A percentile compares a stretch with the other conserved stretches of the same genome.
These are phyloP conservation scores for Quercus lobata DNA, from an alignment of 331 rosid genomes.

Conservation along the genomic window DNA sequence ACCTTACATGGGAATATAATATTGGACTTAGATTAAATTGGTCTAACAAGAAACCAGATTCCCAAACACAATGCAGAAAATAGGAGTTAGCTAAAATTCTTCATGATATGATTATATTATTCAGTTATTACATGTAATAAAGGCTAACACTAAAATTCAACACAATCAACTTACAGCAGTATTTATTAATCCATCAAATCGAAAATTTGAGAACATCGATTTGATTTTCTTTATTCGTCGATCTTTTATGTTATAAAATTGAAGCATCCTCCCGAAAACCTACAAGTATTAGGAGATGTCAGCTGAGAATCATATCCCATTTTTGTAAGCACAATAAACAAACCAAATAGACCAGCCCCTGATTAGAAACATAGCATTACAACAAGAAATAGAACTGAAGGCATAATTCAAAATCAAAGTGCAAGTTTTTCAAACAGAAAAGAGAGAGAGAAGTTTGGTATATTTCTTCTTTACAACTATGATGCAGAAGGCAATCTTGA, in stretches of 20 bases:
- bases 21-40: not conserved
- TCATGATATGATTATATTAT: no score
- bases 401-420: not conserved
- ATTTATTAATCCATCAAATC: slow-evolving; percentile 70
- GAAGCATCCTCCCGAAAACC: slow-evolving; percentile 76
- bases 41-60: not conserved
- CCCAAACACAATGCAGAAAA: not conserved
- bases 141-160: not conserved
- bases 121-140: not conserved
- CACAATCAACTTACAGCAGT: slow-evolving; percentile 69
- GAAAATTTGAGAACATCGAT: slow-evolving; percentile 39
- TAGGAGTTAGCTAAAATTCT: not conserved
- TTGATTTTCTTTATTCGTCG: slow-evolving; percentile 22
- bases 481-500: not conserved
- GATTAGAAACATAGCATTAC: not conserved
- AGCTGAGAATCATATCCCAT: slow-evolving; percentile 2
- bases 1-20: not conserved
- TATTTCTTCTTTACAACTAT: not conserved
- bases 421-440: not conserved
- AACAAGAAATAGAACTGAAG: not conserved
- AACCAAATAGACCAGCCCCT: not conserved
- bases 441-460: not conserved
- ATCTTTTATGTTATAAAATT: slow-evolving; percentile 31
- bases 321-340: slow-evolving; percentile 1
- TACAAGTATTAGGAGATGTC: slow-evolving; percentile 27